Percentiles rank a stretch among this genome's conserved stretches.
Evolutionary conservation across 805 yeast species (phyloP).

Genomic region (Yarrowia porcina): DNA sequence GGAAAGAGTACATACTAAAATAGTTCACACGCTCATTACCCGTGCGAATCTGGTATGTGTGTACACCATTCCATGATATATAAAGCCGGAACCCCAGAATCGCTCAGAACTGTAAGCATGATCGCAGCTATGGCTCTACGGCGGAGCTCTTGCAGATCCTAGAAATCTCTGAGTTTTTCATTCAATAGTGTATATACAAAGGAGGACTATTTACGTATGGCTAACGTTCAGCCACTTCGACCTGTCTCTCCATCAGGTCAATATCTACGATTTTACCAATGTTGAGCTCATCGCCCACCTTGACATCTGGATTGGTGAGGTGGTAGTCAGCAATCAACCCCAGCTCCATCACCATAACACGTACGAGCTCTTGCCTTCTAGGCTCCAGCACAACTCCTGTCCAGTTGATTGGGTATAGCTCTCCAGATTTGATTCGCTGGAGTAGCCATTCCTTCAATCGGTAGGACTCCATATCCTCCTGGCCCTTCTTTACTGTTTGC

Average conservation of each 20-base stretch:
- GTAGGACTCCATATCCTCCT: conserved; percentile 6
- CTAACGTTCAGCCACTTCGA: neutral
- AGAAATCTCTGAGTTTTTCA: too few relatives aligned
- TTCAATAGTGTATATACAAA: neutral
- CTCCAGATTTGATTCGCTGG: neutral
- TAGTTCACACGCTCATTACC: too few relatives aligned
- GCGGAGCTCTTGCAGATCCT: too few relatives aligned
- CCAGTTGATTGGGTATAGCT: conserved; percentile 2
- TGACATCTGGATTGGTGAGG: neutral
- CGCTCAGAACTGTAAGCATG: too few relatives aligned
- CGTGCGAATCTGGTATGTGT: too few relatives aligned
- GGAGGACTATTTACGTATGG: neutral
- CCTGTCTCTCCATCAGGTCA: conserved; percentile 5
- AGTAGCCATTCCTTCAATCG: conserved; percentile 2
- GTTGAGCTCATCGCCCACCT: neutral
- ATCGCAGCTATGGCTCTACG: too few relatives aligned
- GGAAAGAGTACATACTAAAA: too few relatives aligned
- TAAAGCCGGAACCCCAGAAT: too few relatives aligned
- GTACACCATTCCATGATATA: too few relatives aligned
- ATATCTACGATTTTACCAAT: neutral
- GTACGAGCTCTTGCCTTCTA: neutral
- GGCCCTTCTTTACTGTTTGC: conserved; percentile 3
- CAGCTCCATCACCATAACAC: conserved; percentile 15
- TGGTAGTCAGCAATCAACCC: conserved; percentile 6
- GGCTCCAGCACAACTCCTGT: neutral